phyloP scores from a whole-genome alignment of 2,329 filamentous ascomycete genomes.

The Xylaria arbuscula region DNA sequence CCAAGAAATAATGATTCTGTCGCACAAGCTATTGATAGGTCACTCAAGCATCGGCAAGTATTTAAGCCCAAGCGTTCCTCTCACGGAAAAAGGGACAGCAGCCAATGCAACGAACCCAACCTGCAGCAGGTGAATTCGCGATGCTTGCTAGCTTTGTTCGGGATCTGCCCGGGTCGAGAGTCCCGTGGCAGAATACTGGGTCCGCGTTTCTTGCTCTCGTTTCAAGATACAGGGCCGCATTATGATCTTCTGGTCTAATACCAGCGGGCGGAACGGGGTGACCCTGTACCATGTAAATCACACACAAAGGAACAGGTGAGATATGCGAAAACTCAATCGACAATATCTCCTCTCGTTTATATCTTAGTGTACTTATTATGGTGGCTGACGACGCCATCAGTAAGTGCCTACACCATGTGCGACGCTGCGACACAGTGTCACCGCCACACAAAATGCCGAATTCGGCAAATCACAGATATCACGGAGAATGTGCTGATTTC shows the following conservation, averaged over 20 bases:
- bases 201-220: conserved; percentile 15
- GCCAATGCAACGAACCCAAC: no score
- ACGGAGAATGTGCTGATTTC: background rate
- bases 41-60: no score
- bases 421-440: conserved; percentile 10
- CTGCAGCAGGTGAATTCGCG: no score
- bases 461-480: background rate
- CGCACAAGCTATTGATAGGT: no score
- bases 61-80: no score
- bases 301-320: background rate
- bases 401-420: background rate
- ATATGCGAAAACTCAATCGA: background rate
- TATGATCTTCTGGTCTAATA: background rate
- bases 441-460: background rate
- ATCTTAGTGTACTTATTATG: background rate
- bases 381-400: background rate
- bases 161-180: no score
- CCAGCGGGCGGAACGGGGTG: background rate
- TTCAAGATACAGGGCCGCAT: conserved; percentile 17
- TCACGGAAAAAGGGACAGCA: no score
- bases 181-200: conserved; percentile 9
- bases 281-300: background rate
- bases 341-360: background rate
- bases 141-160: no score
- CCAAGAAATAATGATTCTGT: background rate